These are phyloP conservation scores for Raffaelea ambrosiae DNA, from an alignment of 2,329 filamentous ascomycete genomes.

Conservation along the genomic window DNA sequence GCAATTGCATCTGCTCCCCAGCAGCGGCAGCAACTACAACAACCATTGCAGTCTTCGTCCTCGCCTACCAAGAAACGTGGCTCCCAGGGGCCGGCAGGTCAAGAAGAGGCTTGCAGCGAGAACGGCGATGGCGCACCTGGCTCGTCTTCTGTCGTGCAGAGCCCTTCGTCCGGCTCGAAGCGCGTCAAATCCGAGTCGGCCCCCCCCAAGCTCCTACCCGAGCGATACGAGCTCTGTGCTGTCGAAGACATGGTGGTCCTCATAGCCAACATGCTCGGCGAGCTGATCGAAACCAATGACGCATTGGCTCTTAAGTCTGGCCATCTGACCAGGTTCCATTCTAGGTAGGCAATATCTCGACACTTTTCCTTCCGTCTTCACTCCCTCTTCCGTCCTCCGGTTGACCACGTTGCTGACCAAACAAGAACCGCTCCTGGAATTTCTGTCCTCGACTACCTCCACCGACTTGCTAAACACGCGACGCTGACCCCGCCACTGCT, in stretches of 20 bases:
- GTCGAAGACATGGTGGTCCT: constrained; percentile 82
- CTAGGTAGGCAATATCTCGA: constrained; percentile 49
- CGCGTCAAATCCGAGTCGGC: constrained; percentile 41
- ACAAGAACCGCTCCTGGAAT: constrained; percentile 69
- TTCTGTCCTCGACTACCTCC: constrained; percentile 87
- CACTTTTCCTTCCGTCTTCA: not conserved
- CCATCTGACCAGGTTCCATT: constrained; percentile 89
- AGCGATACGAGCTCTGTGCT: constrained; percentile 71
- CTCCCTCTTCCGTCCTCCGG: not conserved
- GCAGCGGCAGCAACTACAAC: too few species aligned
- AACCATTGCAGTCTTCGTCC: constrained; percentile 10
- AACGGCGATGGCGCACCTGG: constrained; percentile 14
- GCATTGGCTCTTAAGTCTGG: constrained; percentile 75
- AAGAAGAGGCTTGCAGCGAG: constrained; percentile 6
- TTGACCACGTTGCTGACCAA: not conserved
- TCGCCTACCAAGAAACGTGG: constrained; percentile 32
- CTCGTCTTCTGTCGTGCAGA: constrained; percentile 10
- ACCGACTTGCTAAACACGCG: constrained; percentile 85
- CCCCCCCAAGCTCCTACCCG: constrained; percentile 54
- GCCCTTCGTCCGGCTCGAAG: constrained; percentile 31
- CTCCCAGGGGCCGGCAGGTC: constrained; percentile 26
- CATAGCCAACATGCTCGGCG: constrained; percentile 91
- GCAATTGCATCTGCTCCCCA: not conserved
- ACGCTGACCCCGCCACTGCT: constrained; percentile 87
- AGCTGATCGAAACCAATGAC: constrained; percentile 91